Evolutionary conservation across 495 filamentous ascomycete genomes (phyloP).

Genomic region (Penicillium cataractarum): DNA sequence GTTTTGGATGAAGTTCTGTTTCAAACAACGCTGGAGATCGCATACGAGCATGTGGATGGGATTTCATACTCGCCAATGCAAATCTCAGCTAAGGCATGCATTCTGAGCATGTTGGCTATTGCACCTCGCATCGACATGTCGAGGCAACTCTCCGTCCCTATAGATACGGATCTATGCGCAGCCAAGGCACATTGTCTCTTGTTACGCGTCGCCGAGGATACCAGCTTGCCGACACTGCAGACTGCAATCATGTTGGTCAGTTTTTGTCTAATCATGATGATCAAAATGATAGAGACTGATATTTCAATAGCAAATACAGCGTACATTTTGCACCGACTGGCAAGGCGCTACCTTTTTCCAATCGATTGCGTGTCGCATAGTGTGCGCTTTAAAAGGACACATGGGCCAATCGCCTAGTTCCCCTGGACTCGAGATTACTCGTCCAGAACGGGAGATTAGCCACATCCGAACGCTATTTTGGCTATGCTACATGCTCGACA

Average conservation of each 20-base stretch:
- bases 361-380: conserved; percentile 19
- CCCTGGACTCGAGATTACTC: background rate
- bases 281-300: background rate
- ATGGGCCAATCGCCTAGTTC: background rate
- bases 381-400: conserved; percentile 20
- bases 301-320: conserved; percentile 13
- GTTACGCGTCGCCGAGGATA: background rate
- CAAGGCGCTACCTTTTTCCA: conserved; percentile 15
- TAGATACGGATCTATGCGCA: conserved; percentile 12
- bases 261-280: background rate
- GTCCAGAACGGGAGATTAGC: background rate
- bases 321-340: conserved; percentile 17
- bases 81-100: conserved; percentile 16
- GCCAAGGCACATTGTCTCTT: conserved; percentile 16
- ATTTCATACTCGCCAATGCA: background rate
- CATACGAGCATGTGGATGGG: conserved; percentile 10
- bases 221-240: conserved; percentile 15
- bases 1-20: conserved; percentile 12
- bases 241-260: conserved; percentile 20
- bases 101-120: conserved; percentile 18
- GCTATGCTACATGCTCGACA: conserved; percentile 37
- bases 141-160: background rate
- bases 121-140: background rate
- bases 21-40: conserved; percentile 15
- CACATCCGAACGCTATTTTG: conserved; percentile 37